phyloP scores from a whole-genome alignment of 2,329 filamentous ascomycete genomes.

The Aulographum hederae region DNA sequence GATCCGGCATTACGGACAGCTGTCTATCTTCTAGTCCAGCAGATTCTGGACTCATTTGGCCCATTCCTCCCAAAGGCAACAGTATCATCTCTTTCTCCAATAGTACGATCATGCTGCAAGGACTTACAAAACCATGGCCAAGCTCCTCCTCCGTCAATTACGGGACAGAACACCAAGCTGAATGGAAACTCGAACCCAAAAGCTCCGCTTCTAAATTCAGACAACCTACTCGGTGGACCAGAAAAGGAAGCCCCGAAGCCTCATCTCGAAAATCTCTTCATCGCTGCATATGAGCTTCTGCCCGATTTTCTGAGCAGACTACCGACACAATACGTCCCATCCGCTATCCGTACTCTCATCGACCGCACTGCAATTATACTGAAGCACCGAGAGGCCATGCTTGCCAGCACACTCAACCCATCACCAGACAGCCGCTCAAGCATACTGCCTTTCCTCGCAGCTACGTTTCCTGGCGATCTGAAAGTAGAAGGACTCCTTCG shows the following conservation, averaged over 20 bases:
- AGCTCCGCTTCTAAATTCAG: constrained; percentile 6
- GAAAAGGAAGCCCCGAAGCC: constrained; percentile 11
- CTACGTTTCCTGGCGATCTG: constrained; percentile 42
- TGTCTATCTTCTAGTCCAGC: constrained; percentile 40
- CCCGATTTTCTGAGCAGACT: constrained; percentile 42
- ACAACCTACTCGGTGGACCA: constrained; percentile 9
- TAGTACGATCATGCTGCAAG: constrained; percentile 52
- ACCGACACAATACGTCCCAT: constrained; percentile 48
- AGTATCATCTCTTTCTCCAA: constrained; percentile 40
- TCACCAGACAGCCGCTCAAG: constrained; percentile 43
- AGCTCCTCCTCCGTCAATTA: constrained; percentile 14
- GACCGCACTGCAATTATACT: constrained; percentile 66
- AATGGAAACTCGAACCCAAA: background rate
- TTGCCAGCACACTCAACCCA: constrained; percentile 69
- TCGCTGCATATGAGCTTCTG: constrained; percentile 44
- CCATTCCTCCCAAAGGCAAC: constrained; percentile 47
- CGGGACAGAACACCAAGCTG: constrained; percentile 37
- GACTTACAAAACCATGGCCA: constrained; percentile 37
- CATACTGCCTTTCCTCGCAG: constrained; percentile 62
- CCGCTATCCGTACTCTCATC: constrained; percentile 53
- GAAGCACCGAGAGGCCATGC: constrained; percentile 50
- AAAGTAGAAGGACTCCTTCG: constrained; percentile 54
- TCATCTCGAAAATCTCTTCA: constrained; percentile 28
- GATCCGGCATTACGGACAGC: constrained; percentile 36
- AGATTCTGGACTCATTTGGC: constrained; percentile 43